Percentiles rank a stretch among this genome's conserved stretches.
These are phyloP conservation scores for Populus tomentosa DNA, from an alignment of 441 rosid genomes.

Conservation along the genomic window DNA sequence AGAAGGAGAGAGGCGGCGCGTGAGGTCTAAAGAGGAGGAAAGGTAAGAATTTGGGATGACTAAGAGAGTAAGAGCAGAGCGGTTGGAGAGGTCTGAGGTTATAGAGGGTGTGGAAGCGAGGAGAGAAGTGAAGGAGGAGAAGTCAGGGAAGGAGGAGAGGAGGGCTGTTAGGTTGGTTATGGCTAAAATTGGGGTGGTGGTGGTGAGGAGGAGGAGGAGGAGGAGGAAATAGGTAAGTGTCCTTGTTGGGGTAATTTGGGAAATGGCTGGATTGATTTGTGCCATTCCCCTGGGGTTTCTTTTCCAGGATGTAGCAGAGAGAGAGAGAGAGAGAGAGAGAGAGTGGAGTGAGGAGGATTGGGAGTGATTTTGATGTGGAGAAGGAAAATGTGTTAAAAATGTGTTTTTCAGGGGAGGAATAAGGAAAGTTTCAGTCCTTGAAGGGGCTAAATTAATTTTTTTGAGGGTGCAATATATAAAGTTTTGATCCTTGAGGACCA, in stretches of 20 bases:
- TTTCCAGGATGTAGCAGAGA: background rate
- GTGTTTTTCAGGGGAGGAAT: background rate
- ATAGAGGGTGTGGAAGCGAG: conserved; percentile 50
- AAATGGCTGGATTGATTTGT: conserved; percentile 5
- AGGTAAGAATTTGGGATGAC: conserved; percentile 73
- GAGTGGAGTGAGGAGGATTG: background rate
- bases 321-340: background rate
- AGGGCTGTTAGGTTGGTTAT: conserved; percentile 49
- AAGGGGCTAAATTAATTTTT: background rate
- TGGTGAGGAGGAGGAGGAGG: conserved; percentile 24
- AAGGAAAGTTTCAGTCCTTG: background rate
- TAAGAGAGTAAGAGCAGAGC: conserved; percentile 65
- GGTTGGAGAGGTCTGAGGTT: conserved; percentile 45
- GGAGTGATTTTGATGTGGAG: background rate
- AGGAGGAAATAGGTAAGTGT: conserved; percentile 37
- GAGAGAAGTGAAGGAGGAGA: conserved; percentile 66
- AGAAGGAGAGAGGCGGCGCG: conserved; percentile 59
- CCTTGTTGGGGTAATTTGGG: conserved; percentile 45
- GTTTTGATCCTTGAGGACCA: background rate
- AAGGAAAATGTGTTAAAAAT: background rate
- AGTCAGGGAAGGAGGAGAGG: conserved; percentile 61
- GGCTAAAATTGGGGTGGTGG: conserved; percentile 25
- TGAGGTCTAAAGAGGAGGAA: conserved; percentile 44
- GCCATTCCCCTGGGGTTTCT: conserved; percentile 22
- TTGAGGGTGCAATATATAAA: background rate